These are phyloP conservation scores for Quercus berberidifolia DNA, from an alignment of 306 rosid genomes.

Conservation along the genomic window DNA sequence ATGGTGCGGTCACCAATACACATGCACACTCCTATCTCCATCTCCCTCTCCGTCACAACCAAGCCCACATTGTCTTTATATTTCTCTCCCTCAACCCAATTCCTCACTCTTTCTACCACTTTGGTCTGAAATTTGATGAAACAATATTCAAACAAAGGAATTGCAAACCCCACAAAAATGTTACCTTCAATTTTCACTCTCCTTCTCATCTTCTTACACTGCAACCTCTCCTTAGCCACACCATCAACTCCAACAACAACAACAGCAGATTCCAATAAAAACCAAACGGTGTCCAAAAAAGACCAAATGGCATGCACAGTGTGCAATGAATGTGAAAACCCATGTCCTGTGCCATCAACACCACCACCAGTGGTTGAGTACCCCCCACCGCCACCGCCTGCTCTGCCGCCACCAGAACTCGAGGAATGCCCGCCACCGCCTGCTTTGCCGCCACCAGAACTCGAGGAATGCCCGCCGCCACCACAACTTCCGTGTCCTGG, in stretches of 20 bases:
- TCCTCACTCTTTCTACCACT: neutral
- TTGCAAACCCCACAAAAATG: neutral
- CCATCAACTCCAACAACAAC: neutral
- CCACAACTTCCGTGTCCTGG: slow-evolving; percentile 24
- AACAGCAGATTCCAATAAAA: neutral
- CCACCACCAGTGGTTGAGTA: slow-evolving; percentile 39
- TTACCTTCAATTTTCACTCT: slow-evolving; percentile 7
- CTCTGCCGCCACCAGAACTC: slow-evolving; percentile 12
- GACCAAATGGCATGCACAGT: slow-evolving; percentile 42
- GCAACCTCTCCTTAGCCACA: neutral
- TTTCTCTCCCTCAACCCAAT: neutral
- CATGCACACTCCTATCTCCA: slow-evolving; percentile 13
- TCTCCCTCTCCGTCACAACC: neutral
- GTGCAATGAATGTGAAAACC: slow-evolving; percentile 57
- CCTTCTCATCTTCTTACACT: neutral
- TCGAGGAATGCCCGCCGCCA: slow-evolving; percentile 41
- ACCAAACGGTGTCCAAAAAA: slow-evolving; percentile 34
- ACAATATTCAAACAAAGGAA: neutral
- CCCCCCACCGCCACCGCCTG: slow-evolving; percentile 41
- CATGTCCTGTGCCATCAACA: slow-evolving; percentile 38
- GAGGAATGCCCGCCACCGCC: slow-evolving; percentile 38
- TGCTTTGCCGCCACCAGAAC: slow-evolving; percentile 9
- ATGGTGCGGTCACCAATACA: slow-evolving; percentile 55
- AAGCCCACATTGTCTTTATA: neutral
- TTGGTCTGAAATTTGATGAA: neutral